A percentile compares a stretch with the other conserved stretches of the same genome.
phyloP scores from a whole-genome alignment of 2,329 filamentous ascomycete genomes.

The Daldinia eschscholtzii region DNA sequence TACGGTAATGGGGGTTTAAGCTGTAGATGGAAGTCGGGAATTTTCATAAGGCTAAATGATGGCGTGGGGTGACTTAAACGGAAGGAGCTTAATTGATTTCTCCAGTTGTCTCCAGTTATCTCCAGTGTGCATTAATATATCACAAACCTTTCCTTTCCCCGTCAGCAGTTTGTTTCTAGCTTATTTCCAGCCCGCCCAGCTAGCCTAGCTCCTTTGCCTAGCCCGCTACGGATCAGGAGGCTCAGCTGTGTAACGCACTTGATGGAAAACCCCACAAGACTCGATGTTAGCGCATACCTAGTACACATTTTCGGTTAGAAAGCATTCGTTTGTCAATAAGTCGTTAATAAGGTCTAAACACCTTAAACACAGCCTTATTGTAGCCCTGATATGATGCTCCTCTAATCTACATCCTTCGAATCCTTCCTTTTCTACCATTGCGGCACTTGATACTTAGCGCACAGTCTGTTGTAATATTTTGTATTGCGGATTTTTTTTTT shows the following conservation, averaged over 20 bases:
- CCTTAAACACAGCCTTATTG: not conserved
- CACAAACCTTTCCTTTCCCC: not conserved
- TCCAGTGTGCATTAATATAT: not conserved
- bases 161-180: not conserved
- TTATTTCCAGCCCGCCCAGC: conserved; percentile 2
- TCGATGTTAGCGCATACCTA: conserved; percentile 1
- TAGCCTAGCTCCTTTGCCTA: not conserved
- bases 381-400: not conserved
- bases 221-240: conserved; percentile 1
- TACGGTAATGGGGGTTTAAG: not conserved
- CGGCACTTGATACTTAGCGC: conserved; percentile 4
- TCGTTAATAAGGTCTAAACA: not conserved
- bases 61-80: not conserved
- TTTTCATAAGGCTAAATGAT: not conserved
- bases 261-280: conserved; percentile 1
- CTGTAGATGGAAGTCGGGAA: conserved; percentile 6
- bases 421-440: not conserved
- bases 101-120: no score
- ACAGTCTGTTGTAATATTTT: not conserved
- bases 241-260: conserved; percentile 9
- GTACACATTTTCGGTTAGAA: conserved; percentile 3
- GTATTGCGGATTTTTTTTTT: not conserved
- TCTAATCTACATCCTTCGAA: conserved; percentile 9
- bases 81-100: conserved; percentile 1
- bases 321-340: not conserved